Evolutionary conservation across 169 alveolate species (phyloP).

Genomic region (Cryptosporidium ryanae): DNA sequence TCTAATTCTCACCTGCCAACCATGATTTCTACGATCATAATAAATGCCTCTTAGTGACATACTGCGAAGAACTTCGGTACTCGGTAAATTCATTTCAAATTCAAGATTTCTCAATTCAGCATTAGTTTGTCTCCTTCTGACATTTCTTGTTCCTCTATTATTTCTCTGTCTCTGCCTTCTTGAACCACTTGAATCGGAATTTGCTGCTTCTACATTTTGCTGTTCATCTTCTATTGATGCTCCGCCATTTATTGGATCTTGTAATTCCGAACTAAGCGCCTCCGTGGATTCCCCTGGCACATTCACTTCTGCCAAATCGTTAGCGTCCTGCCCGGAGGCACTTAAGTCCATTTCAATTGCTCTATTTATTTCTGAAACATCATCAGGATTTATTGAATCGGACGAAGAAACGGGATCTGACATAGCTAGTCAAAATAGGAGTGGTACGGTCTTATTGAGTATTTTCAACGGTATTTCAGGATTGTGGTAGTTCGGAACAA

Average conservation of each 20-base stretch:
- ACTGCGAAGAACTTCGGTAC: conserved; percentile 5
- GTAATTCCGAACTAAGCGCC: background rate
- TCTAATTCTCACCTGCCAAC: conserved; percentile 73
- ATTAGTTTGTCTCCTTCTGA: background rate
- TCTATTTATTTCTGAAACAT: conserved; percentile 19
- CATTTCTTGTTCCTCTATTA: background rate
- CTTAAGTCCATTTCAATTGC: background rate
- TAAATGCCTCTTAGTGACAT: conserved; percentile 60
- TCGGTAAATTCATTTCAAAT: conserved; percentile 1
- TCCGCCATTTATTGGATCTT: background rate
- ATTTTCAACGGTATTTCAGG: too few relatives aligned
- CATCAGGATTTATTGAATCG: conserved; percentile 10
- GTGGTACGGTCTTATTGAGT: conserved; percentile 4
- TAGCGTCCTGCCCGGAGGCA: background rate
- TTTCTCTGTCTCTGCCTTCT: conserved; percentile 6
- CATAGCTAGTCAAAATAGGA: background rate
- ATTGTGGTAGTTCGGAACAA: conserved; percentile 33
- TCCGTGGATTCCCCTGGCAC: too few relatives aligned
- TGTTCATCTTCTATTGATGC: background rate
- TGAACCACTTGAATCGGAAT: background rate
- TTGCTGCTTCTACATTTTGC: background rate
- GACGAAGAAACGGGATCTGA: conserved; percentile 9
- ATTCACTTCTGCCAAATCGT: background rate
- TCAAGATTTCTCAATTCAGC: conserved; percentile 9
- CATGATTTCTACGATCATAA: conserved; percentile 71